These are phyloP conservation scores for Galerina marginata DNA, from an alignment of 768 basidiomycete species.

Conservation along the genomic window DNA sequence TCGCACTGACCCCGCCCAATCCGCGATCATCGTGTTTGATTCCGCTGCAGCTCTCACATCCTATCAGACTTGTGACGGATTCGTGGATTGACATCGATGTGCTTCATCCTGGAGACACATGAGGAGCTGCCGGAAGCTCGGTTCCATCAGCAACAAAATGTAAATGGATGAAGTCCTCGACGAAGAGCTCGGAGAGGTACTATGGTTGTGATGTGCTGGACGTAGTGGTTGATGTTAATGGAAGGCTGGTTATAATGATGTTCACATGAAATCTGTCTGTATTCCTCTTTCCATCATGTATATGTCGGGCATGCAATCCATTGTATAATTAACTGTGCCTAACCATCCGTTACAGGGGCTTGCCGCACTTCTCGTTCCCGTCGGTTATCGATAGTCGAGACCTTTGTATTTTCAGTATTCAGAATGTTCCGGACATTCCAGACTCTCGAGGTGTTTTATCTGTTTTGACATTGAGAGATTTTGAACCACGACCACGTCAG, in stretches of 20 bases:
- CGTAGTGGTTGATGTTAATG: neutral
- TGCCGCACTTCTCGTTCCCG: too few relatives aligned
- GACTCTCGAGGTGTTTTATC: neutral
- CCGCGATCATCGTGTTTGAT: conserved; percentile 47
- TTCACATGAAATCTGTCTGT: neutral
- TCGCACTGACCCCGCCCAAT: conserved; percentile 52
- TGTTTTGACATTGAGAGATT: neutral
- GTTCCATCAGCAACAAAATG: neutral
- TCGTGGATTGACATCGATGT: conserved; percentile 44
- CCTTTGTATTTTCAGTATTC: too few relatives aligned
- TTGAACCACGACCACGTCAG: neutral
- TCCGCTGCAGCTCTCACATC: conserved; percentile 48
- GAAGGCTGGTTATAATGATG: neutral
- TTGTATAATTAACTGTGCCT: too few relatives aligned
- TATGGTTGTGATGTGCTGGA: neutral
- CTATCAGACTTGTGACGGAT: conserved; percentile 63
- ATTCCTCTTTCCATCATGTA: neutral
- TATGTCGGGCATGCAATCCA: too few relatives aligned
- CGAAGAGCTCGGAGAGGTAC: conserved; percentile 30
- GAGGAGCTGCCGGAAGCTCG: conserved; percentile 2
- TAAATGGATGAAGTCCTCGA: conserved; percentile 17
- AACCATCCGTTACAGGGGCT: too few relatives aligned
- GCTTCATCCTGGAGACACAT: conserved; percentile 43
- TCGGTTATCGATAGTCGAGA: too few relatives aligned
- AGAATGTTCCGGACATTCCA: neutral